Conservation (phyloP, 305 asterid species). For the Rubia balearica region DNA sequence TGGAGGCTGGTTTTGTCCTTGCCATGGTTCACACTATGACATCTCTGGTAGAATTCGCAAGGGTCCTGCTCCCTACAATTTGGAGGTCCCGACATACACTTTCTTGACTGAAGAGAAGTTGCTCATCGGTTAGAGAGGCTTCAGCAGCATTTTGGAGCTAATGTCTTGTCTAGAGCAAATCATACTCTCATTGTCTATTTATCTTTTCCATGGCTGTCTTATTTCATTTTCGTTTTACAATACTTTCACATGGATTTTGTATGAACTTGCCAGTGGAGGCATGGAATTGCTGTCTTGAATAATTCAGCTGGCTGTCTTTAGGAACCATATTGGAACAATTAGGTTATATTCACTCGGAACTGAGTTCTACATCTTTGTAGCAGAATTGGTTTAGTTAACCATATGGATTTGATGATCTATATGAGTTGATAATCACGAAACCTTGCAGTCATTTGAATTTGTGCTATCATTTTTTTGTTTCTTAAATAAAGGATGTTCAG, state of each 20-base stretch:
- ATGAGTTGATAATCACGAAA: not conserved
- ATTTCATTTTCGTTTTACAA: not conserved
- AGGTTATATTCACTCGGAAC: constrained; percentile 1
- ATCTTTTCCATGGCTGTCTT: not conserved
- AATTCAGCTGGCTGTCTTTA: constrained; percentile 16
- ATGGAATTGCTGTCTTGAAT: constrained; percentile 18
- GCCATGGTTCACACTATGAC: constrained; percentile 49
- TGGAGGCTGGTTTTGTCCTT: constrained; percentile 57
- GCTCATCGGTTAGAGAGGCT: constrained; percentile 32
- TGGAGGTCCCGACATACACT: constrained; percentile 43
- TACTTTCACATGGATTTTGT: constrained; percentile 12
- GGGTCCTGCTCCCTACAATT: constrained; percentile 47
- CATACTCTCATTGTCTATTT: not conserved
- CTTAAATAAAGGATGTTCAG: not conserved
- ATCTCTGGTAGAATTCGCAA: constrained; percentile 47
- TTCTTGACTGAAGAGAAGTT: constrained; percentile 46
- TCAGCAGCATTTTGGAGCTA: not conserved
- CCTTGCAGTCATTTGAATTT: not conserved
- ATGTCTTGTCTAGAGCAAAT: constrained; percentile 3
- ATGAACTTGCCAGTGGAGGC: constrained; percentile 10
- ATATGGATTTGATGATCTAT: not conserved
- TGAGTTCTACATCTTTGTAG: not conserved
- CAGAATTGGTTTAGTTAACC: not conserved
- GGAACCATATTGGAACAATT: constrained; percentile 8
- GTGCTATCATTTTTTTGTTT: no score